Base-by-base conservation (phyloP, 2,329 filamentous ascomycete genomes). In the Colletotrichum aenigma region DNA sequence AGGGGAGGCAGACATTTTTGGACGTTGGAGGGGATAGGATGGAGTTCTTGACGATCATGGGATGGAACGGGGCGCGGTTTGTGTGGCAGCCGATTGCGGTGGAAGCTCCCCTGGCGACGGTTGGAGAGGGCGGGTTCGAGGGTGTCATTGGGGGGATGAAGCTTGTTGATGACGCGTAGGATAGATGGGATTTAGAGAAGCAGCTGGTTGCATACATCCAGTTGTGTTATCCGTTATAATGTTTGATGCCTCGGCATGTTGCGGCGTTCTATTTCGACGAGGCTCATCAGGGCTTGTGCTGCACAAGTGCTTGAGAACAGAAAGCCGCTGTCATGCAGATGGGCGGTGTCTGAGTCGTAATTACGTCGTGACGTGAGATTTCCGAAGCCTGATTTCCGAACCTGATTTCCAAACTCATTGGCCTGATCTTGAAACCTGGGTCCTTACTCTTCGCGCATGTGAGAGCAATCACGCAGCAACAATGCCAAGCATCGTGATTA, bases 11-110 rank as follows among this genome's bases (percentile, higher is more conserved):
- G 58, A 77, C 73, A 30, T 77, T 69, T 30, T 52, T 76, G 36
- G 75, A 76, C 38, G 67, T 76, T 13, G 72, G 75, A 10, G 58
- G 68, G 24, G 72, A 65, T 18, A 30, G 60, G 15, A 77, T 68
- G 68, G 74, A 77, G 26, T 76, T 76, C n/a, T 38, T 76, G 74
- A 74, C 69, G 4, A 52, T 77, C 15, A 18, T 75, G 64, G 75
- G 75, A 6, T 77, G 75, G 73, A 56, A 77, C 18, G 75, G 72
- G 16, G 32, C 64, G 24, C 60, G 60, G 30, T 69, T 65, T 34
- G 72, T 77, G 24, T 77, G 75, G 75, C 34, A 56, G 16, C 68
- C 73, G 30, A 72, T 77, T 21, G 75, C 68, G 34, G 73, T 75
- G 12, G 75, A 76, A 68, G 75, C 75, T 13, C 75, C 75, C 18